Percentiles rank a stretch among this genome's conserved stretches.
phyloP scores from a whole-genome alignment of 2,329 filamentous ascomycete species.

The Cladosporium sp. region DNA sequence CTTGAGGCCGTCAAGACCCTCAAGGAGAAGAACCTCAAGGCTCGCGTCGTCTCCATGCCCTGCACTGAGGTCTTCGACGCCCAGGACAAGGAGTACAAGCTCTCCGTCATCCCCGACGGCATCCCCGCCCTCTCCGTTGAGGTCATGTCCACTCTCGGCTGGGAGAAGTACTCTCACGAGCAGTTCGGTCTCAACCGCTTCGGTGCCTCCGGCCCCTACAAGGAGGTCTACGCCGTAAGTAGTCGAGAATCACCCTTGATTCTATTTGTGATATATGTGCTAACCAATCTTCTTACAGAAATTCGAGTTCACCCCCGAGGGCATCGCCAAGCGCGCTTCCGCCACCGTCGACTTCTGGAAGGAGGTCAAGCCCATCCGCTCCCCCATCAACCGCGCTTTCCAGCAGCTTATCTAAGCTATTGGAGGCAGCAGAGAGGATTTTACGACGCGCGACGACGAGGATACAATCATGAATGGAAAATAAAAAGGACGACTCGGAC shows the following conservation, averaged over 20 bases:
- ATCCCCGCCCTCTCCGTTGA: slow-evolving; percentile 92
- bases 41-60: slow-evolving; percentile 90
- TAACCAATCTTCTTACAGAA: slow-evolving; percentile 56
- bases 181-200: slow-evolving; percentile 99
- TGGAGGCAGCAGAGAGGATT: background rate
- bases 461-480: slow-evolving; percentile 6
- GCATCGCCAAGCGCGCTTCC: slow-evolving; percentile 88
- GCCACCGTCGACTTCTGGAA: slow-evolving; percentile 98
- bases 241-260: background rate
- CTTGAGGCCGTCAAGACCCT: slow-evolving; percentile 90
- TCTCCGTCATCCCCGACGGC: slow-evolving; percentile 87
- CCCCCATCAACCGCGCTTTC: slow-evolving; percentile 95
- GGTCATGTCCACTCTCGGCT: slow-evolving; percentile 95
- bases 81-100: slow-evolving; percentile 90
- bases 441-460: slow-evolving; percentile 10
- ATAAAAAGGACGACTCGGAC: background rate
- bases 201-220: slow-evolving; percentile 94
- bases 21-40: slow-evolving; percentile 78
- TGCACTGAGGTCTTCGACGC: slow-evolving; percentile 96
- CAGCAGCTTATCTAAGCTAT: slow-evolving; percentile 80
- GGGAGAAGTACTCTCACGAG: slow-evolving; percentile 99
- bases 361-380: slow-evolving; percentile 80
- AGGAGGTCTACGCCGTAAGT: slow-evolving; percentile 85
- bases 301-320: slow-evolving; percentile 98
- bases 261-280: background rate